These are phyloP conservation scores for Agrostemma githago DNA, from an alignment of 148 eudicot species.

Conservation along the genomic window DNA sequence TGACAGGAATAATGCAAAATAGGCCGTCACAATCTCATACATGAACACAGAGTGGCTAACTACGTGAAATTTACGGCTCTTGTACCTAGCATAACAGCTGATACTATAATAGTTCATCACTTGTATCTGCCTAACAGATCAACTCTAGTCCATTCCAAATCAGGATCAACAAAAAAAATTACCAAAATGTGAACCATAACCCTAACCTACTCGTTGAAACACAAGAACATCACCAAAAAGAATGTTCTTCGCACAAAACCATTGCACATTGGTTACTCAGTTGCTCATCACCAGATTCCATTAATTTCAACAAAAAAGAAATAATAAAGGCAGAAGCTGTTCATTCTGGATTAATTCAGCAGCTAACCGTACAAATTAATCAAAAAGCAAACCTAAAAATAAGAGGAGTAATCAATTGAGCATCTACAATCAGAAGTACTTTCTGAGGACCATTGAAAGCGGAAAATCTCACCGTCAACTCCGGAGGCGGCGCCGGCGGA, in stretches of 20 bases:
- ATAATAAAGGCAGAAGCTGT: neutral
- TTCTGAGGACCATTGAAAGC: neutral
- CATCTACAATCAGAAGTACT: no score
- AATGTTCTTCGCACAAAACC: neutral
- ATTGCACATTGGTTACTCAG: neutral
- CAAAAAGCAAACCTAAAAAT: neutral
- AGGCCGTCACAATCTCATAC: no score
- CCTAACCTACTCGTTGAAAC: neutral
- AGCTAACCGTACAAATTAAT: neutral
- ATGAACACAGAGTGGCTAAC: no score
- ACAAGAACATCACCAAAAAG: neutral
- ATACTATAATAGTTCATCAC: no score
- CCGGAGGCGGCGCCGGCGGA: slow-evolving; percentile 34
- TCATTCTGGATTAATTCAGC: neutral
- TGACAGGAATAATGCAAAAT: no score
- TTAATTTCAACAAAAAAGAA: neutral
- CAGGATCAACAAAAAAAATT: neutral
- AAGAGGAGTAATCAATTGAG: neutral
- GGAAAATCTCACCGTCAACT: slow-evolving; percentile 19
- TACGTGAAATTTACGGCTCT: no score
- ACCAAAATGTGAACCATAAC: neutral
- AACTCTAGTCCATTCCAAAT: neutral
- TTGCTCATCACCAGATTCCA: neutral
- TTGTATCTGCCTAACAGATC: no score
- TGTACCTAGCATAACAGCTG: no score